Evolutionary conservation across 1,284 basidiomycete species (phyloP), one percentile per base, ranked within the genome.

Genomic region (Ceratorhiza oryzae-sativae): DNA sequence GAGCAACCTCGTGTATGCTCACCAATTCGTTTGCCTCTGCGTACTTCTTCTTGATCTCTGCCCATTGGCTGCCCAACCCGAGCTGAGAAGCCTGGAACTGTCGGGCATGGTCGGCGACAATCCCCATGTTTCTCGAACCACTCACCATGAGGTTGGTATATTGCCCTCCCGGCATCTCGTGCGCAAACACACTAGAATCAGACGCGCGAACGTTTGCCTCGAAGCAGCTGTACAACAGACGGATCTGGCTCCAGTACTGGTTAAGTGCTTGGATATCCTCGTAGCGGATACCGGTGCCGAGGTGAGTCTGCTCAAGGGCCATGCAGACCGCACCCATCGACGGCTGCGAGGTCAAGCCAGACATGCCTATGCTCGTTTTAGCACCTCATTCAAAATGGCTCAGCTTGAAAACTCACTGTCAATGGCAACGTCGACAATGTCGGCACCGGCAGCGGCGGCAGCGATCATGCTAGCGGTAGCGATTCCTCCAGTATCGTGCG

Each of bases 91-190:
- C 95, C 89, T 99, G 97, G 94, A 99, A 99, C 91, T 95, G 82
- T 15, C 72, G 67, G 1, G 18, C 4, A 58, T 20, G n/a, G 56
- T 72, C 45, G 63, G 48, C 39, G 30, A 8, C 32, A 4, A 5
- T 18, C 8, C 27, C 41, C 34, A n/a, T 42, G 27, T 34, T 10
- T 20, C 15, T 32, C 30, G 3, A 27, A 25, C 46, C 51, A 56
- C 86, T 61, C 77, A 93, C 92, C 91, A 94, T 94, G 76, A 97
- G 83, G 83, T 97, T 97, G 71, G 94, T 97, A 83, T 96, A 97
- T 81, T 97, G 94, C 61, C 96, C 97, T 81, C 97, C 97, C 67
- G 97, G 97, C 97, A 99, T 99, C 84, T 99, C 96, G 84, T 99
- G 97, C 80, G 97, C 96, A 80, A 98, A 99, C 74, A 98, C 96